These are phyloP conservation scores for Osmanthus fragrans DNA, from an alignment of 257 asterid species.

Conservation along the genomic window DNA sequence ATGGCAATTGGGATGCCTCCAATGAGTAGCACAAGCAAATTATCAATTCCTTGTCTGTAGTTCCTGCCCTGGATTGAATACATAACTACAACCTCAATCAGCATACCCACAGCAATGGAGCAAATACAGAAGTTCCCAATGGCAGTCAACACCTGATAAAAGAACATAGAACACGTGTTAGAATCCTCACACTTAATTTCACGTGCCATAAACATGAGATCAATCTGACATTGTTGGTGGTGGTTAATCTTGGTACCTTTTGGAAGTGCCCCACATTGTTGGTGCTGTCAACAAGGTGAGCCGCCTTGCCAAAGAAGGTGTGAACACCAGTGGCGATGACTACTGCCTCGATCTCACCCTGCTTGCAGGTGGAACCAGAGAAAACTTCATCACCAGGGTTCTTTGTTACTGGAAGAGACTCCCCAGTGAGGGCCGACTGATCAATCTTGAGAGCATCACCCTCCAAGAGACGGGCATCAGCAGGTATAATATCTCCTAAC, in stretches of 20 bases:
- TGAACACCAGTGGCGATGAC: conserved; percentile 96
- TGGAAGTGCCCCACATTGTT: conserved; percentile 94
- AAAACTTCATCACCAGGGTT: conserved; percentile 71
- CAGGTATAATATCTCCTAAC: conserved; percentile 87
- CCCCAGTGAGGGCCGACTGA: conserved; percentile 87
- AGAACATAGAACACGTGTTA: background rate
- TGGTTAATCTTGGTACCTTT: conserved; percentile 35
- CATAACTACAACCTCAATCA: conserved; percentile 76
- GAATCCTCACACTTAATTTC: background rate
- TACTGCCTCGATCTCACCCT: conserved; percentile 87
- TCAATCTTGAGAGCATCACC: conserved; percentile 92
- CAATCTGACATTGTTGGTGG: background rate
- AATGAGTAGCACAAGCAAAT: conserved; percentile 73
- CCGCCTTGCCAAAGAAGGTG: conserved; percentile 96
- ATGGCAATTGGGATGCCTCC: conserved; percentile 97
- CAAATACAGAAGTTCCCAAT: conserved; percentile 94
- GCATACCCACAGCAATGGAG: conserved; percentile 78
- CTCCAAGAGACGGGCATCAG: conserved; percentile 89
- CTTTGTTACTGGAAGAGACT: conserved; percentile 81
- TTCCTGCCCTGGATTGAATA: conserved; percentile 66
- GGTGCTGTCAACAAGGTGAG: conserved; percentile 95
- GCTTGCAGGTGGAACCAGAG: conserved; percentile 96
- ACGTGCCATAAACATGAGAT: background rate
- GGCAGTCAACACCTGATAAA: conserved; percentile 67
- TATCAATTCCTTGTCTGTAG: conserved; percentile 89